Evolutionary conservation across 352 stramenopile species (phyloP), one percentile per base, ranked within the genome.

Genomic region (Phytopythium oedochilum): DNA sequence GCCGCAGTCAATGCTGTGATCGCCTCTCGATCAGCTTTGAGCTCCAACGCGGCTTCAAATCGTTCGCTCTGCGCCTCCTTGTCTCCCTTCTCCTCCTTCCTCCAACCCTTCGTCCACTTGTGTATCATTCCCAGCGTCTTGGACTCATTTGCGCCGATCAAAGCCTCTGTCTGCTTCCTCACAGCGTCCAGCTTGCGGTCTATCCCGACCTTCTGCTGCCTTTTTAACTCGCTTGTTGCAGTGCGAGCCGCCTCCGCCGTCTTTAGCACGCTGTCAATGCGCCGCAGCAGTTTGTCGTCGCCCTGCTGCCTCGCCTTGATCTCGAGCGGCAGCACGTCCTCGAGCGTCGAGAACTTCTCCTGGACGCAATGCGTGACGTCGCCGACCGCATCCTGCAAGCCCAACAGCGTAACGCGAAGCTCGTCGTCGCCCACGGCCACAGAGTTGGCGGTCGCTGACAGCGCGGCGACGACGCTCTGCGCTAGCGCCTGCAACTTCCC

Each of bases 281-380:
- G 76, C 7, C 46, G 50, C 17, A 59, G 56, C 1, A 92, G 60
- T 47, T 78, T 84, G 11, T 86, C 78, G 46, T 88, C 64, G 52
- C 72, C 59, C 45, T 78, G 73, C 54, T 89, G 78, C 17, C 78
- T 59, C 9, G 78, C 76, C 56, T 75, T 65, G 25, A 88, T 77
- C 29, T 92, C 78, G 48, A 89, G 56, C 8, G 72, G 77, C 29
- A 92, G 55, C 26, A 83, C 71, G 52, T 83, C 73, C 61, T 92
- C 78, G 2, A 92, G 49, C 18, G 71, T 76, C 38, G 52, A 53
- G 2, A 89, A 29, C 40, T 83, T 83, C 11, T 50, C 59, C 42
- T 89, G 78, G 5, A 87, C 52, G 28, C 43, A 51, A 4, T 57
- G 55, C 7, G 75, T 59, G 12, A 76, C 62, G 7, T 88, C 78